Base-by-base conservation (phyloP, 768 basidiomycete genomes). In the Galerina sulciceps region DNA sequence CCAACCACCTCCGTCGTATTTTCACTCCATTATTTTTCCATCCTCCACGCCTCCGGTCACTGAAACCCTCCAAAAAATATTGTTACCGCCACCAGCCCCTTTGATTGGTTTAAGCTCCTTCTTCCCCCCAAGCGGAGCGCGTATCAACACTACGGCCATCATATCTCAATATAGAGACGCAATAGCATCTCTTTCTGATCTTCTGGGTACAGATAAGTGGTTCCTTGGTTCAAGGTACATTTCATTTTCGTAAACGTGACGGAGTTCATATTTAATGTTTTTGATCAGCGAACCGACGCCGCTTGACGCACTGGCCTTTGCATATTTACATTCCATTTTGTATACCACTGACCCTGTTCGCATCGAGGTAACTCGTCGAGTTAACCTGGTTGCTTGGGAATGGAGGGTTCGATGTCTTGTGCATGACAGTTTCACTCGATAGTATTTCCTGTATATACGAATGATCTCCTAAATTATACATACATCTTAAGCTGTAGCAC, bases 321-420 rank as follows among this genome's bases (percentile, higher is more conserved):
- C 93, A 1, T 94, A 94, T 65, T 76, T 94, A 11, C 87, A 93
- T 70, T 79, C 77, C 53, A 79, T 92, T 20, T 73, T 91, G 6
- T 75, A 85, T 47, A 75, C 79, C 20, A 69, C 74, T 58, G 74
- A 77, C 38, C 54, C 61, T 18, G 73, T 86, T 18, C 82, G 89
- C 35, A 80, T 85, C 37, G 88, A 90, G 66, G 85, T 93, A 26
- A 81, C 85, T 11, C 83, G 85, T 49, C 85, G 84, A 58, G 85
- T 84, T 40, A 94, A 94, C 66, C 87, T 94, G 41, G 85, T 92
- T 47, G 83, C 84, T 31, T 94, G 93, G 91, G 91, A 94, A 69
- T 82, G 77, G 63, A 77, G 85, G 34, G 86, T 94, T 17, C 83
- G 88, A 34, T 71, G 77, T 14, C 74, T 81, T 47, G 85, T 93